These are phyloP conservation scores for Mortierella sp. DNA, from an alignment of 371 early-diverging fungal genomes.

Conservation along the genomic window DNA sequence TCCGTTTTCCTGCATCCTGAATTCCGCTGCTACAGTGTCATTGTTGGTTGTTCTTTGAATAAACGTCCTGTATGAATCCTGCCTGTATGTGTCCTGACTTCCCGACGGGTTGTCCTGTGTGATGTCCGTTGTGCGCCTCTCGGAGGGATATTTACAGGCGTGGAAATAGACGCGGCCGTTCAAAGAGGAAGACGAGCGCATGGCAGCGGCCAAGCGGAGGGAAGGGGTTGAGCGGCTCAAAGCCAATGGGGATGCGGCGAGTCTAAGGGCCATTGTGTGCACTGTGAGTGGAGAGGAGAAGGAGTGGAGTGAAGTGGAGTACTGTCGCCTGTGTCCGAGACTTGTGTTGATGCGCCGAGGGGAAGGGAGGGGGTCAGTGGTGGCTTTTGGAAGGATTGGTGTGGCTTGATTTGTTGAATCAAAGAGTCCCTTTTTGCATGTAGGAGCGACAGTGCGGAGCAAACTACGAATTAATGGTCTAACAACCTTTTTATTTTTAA, in stretches of 20 bases:
- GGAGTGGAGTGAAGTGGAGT: constrained; percentile 14
- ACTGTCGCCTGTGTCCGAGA: constrained; percentile 7
- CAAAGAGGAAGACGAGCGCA: constrained; percentile 43
- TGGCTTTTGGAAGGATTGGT: too few relatives aligned
- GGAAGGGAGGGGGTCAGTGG: not conserved
- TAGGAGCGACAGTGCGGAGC: too few relatives aligned
- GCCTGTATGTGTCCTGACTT: not conserved
- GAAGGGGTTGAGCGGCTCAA: constrained; percentile 45
- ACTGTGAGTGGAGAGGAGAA: constrained; percentile 21
- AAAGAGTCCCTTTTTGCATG: too few relatives aligned
- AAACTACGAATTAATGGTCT: too few relatives aligned
- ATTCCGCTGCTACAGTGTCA: not conserved
- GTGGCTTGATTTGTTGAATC: too few relatives aligned
- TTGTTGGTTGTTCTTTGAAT: not conserved
- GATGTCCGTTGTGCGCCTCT: not conserved
- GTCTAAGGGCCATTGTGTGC: constrained; percentile 49
- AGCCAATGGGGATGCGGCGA: constrained; percentile 42
- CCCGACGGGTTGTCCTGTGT: not conserved
- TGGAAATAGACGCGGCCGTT: constrained; percentile 55
- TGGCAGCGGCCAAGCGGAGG: constrained; percentile 43
- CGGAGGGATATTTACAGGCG: constrained; percentile 28
- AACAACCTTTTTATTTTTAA: too few relatives aligned
- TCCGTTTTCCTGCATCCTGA: not conserved
- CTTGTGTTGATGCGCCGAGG: not conserved
- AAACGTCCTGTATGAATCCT: not conserved